phyloP scores from a whole-genome alignment of 2,329 filamentous ascomycete species.

The Monosporascus cannonballus region DNA sequence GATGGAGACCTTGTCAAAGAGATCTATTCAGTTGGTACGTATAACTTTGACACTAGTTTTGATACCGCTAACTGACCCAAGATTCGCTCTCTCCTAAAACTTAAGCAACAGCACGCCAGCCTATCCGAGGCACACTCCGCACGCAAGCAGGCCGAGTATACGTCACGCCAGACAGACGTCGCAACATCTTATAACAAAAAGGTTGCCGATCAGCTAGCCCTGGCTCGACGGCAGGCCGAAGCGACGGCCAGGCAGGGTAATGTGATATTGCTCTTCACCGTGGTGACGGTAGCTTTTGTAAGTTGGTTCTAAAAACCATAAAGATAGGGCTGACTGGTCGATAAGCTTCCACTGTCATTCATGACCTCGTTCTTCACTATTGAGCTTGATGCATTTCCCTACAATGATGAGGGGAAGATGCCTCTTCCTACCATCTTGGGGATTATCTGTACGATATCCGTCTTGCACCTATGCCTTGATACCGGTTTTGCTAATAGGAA shows the following conservation, averaged over 20 bases:
- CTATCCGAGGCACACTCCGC: background rate
- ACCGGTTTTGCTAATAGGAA: background rate
- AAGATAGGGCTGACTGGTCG: background rate
- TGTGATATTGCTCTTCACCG: constrained; percentile 1
- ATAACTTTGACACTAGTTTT: background rate
- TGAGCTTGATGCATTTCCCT: constrained; percentile 2
- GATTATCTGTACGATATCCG: background rate
- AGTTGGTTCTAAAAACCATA: background rate
- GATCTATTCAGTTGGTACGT: background rate
- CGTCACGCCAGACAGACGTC: background rate
- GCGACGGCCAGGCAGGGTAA: constrained; percentile 2
- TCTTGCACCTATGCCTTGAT: background rate
- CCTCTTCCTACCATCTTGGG: background rate
- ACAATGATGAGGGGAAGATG: constrained; percentile 2
- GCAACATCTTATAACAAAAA: background rate
- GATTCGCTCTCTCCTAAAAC: constrained; percentile 1
- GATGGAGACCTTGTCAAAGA: constrained; percentile 2
- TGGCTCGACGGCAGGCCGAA: constrained; percentile 1
- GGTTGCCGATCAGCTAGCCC: background rate
- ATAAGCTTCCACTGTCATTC: constrained; percentile 2
- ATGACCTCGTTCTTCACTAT: constrained; percentile 4
- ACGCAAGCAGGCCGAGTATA: background rate
- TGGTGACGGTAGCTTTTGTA: constrained; percentile 4
- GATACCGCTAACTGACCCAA: background rate
- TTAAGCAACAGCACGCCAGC: constrained; percentile 3